phyloP scores from a whole-genome alignment of 345 rosid species.

The Noccaea bulbosa region DNA sequence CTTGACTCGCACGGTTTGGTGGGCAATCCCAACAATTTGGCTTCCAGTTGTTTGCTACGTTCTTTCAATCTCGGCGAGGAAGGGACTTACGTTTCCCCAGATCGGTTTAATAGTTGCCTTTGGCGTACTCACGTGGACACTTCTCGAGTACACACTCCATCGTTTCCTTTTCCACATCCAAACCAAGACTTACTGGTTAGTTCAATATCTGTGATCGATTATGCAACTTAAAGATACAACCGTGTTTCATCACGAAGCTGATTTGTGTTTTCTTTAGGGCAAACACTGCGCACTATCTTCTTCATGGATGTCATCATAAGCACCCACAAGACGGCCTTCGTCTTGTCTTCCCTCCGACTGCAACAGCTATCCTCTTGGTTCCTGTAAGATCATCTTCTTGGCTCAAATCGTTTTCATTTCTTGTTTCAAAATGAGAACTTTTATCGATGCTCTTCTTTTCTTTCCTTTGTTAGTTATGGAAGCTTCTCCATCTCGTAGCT shows the following conservation, averaged over 20 bases:
- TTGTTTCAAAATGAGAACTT: neutral
- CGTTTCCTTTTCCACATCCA: constrained; percentile 95
- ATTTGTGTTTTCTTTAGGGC: constrained; percentile 52
- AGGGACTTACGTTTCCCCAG: constrained; percentile 68
- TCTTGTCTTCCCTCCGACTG: constrained; percentile 88
- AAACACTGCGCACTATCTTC: constrained; percentile 77
- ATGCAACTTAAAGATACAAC: neutral
- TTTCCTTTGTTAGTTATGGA: constrained; percentile 56
- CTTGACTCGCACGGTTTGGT: constrained; percentile 93
- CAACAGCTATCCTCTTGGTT: constrained; percentile 66
- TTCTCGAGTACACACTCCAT: constrained; percentile 86
- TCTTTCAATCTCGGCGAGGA: constrained; percentile 59
- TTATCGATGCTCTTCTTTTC: neutral
- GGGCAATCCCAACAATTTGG: constrained; percentile 95
- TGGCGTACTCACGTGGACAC: constrained; percentile 86
- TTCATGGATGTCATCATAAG: constrained; percentile 92
- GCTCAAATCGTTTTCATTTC: neutral
- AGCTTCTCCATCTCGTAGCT: constrained; percentile 48
- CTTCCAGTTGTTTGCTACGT: constrained; percentile 76
- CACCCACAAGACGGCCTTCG: constrained; percentile 89
- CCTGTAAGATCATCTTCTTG: constrained; percentile 52
- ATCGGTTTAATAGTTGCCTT: constrained; percentile 55
- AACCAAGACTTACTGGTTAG: constrained; percentile 88
- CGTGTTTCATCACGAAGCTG: constrained; percentile 11
- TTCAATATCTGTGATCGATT: neutral